phyloP scores from a whole-genome alignment of 1,284 basidiomycete species.

The Cryptococcus sp. region DNA sequence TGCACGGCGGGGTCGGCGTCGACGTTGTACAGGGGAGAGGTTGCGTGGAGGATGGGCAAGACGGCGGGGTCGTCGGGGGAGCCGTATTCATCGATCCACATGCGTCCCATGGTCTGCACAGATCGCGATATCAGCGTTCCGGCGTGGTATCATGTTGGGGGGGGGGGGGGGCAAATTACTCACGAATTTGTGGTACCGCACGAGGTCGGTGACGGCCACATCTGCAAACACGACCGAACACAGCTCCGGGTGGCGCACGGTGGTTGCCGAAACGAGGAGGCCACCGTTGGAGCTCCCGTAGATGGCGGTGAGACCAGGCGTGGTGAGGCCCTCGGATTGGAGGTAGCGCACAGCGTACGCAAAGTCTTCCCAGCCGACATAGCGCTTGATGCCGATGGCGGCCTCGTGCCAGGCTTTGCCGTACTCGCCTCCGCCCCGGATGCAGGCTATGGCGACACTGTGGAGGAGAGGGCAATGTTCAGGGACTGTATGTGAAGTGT shows the following conservation, averaged over 20 bases:
- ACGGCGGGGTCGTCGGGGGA: constrained; percentile 12
- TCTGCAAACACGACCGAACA: constrained; percentile 14
- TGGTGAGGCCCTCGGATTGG: constrained; percentile 12
- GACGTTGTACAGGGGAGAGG: constrained; percentile 17
- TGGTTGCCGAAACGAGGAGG: constrained; percentile 12
- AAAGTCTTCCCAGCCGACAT: constrained; percentile 19
- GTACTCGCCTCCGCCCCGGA: constrained; percentile 25
- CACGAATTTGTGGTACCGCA: constrained; percentile 20
- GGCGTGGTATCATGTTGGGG: too few species aligned
- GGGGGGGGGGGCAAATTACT: too few species aligned
- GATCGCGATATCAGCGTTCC: too few species aligned
- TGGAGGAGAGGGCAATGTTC: neutral
- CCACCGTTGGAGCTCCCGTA: constrained; percentile 24
- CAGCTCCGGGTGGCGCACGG: constrained; percentile 17
- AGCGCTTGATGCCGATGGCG: constrained; percentile 14
- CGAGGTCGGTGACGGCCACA: constrained; percentile 15
- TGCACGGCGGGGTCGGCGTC: neutral
- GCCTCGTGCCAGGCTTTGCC: constrained; percentile 21
- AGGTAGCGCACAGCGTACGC: constrained; percentile 15
- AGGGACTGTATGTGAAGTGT: neutral
- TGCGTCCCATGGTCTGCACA: constrained; percentile 14
- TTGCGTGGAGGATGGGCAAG: constrained; percentile 6
- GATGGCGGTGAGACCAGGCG: constrained; percentile 12
- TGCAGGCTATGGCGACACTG: constrained; percentile 22
- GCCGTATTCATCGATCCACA: constrained; percentile 19